Conservation (phyloP, 352 stramenopile species). For the Pythium folliculosum region DNA sequence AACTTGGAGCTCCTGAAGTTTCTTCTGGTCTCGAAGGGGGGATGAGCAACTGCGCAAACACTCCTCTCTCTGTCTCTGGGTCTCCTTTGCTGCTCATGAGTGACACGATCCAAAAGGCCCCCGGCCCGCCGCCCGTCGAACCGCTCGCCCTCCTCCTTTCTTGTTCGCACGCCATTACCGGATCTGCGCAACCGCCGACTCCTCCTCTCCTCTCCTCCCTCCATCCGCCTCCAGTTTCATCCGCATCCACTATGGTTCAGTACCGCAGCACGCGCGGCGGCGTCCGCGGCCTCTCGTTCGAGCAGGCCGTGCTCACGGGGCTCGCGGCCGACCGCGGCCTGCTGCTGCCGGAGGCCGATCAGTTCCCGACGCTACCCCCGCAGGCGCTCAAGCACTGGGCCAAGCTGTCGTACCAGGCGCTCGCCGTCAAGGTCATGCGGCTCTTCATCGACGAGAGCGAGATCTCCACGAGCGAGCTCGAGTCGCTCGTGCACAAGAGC, state of each 20-base stretch:
- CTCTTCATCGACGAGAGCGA: constrained; percentile 96
- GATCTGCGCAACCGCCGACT: constrained; percentile 12
- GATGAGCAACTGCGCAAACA: constrained; percentile 31
- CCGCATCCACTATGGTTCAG: constrained; percentile 61
- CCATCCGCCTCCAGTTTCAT: background rate
- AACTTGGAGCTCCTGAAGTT: constrained; percentile 15
- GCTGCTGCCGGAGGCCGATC: constrained; percentile 72
- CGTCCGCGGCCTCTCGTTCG: constrained; percentile 81
- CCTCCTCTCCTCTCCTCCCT: constrained; percentile 9
- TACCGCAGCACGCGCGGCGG: constrained; percentile 85
- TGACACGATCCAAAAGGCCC: constrained; percentile 5
- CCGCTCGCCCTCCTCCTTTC: background rate
- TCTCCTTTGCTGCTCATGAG: background rate
- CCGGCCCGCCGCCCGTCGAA: no score
- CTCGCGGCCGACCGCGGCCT: constrained; percentile 83
- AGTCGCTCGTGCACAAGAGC: constrained; percentile 91
- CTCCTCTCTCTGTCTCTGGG: constrained; percentile 15
- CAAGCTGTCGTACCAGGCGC: constrained; percentile 92
- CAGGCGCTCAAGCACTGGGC: constrained; percentile 82
- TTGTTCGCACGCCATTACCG: constrained; percentile 15
- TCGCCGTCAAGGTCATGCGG: constrained; percentile 95
- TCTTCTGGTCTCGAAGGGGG: constrained; percentile 2
- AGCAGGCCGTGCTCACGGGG: constrained; percentile 86
- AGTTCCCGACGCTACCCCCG: constrained; percentile 76
- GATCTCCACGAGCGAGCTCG: constrained; percentile 90